Conservation (phyloP, 23 red algal genomes). For the Gracilaria vermiculophylla region DNA sequence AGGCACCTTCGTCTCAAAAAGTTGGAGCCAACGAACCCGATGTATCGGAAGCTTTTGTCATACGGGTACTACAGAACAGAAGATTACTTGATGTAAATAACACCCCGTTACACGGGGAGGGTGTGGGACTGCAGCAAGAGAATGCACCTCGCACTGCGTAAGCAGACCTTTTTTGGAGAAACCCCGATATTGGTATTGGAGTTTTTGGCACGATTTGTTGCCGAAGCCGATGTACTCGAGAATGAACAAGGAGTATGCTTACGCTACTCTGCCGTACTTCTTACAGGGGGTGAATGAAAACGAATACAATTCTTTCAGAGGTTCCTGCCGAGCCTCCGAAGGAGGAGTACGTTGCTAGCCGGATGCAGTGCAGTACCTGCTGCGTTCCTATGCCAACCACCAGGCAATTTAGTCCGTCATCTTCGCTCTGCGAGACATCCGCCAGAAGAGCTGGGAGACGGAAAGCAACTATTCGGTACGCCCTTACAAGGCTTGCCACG, state of each 20-base stretch:
- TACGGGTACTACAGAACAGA: no score
- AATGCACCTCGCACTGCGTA: background rate
- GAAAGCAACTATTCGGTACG: conserved; percentile 25
- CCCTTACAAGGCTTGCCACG: background rate
- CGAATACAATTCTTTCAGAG: conserved; percentile 2
- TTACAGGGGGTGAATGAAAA: background rate
- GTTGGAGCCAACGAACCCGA: no score
- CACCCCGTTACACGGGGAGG: no score
- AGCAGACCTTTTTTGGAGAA: background rate
- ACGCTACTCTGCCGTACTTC: background rate
- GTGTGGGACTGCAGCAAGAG: background rate
- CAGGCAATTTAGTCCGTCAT: background rate
- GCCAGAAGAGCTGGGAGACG: conserved; percentile 4
- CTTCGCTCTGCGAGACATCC: background rate
- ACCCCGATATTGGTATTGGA: conserved; percentile 7
- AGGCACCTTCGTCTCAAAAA: no score
- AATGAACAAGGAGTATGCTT: conserved; percentile 7
- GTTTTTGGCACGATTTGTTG: background rate
- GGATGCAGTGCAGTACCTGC: conserved; percentile 38
- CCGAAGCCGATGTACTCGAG: background rate
- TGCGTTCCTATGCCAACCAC: background rate
- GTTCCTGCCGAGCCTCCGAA: background rate
- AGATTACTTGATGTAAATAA: no score
- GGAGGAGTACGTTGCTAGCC: conserved; percentile 40
- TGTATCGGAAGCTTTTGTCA: no score